Conservation (phyloP, 768 basidiomycete species). For the Mycena crocata region DNA sequence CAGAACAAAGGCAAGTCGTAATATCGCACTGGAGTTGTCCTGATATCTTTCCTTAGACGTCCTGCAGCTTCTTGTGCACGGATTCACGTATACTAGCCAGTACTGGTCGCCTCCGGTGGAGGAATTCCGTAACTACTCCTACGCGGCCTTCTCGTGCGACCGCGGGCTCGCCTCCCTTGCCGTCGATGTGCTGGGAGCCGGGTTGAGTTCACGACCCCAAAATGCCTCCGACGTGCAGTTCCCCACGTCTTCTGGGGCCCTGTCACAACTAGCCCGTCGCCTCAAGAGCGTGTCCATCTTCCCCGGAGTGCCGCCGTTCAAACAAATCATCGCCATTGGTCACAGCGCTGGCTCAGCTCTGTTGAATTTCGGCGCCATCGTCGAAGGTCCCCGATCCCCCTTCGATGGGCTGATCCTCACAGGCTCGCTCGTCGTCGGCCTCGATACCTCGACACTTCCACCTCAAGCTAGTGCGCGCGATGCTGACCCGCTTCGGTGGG, state of each 20-base stretch:
- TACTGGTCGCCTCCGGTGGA: conserved; percentile 9
- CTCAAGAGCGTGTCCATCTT: conserved; percentile 9
- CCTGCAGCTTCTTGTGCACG: conserved; percentile 7
- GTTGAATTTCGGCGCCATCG: conserved; percentile 6
- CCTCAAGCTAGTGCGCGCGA: conserved; percentile 5
- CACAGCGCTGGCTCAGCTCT: conserved; percentile 9
- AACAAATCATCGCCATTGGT: background rate
- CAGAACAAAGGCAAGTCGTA: background rate
- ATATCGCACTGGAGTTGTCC: no score
- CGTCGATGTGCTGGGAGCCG: conserved; percentile 5
- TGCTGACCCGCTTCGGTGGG: conserved; percentile 13
- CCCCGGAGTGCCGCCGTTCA: background rate
- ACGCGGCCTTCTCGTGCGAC: conserved; percentile 8
- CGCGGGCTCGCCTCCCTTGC: conserved; percentile 1
- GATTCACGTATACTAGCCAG: conserved; percentile 6
- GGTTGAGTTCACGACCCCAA: conserved; percentile 2
- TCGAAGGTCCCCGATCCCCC: conserved; percentile 3
- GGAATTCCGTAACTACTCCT: conserved; percentile 17
- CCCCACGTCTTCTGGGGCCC: background rate
- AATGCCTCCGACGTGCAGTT: conserved; percentile 12
- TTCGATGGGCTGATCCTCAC: conserved; percentile 9
- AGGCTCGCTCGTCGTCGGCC: background rate
- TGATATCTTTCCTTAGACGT: background rate
- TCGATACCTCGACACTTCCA: background rate
- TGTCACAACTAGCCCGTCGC: conserved; percentile 10